These are phyloP conservation scores for Phaseolus lunatus DNA, from an alignment of 306 rosid genomes.

Conservation along the genomic window DNA sequence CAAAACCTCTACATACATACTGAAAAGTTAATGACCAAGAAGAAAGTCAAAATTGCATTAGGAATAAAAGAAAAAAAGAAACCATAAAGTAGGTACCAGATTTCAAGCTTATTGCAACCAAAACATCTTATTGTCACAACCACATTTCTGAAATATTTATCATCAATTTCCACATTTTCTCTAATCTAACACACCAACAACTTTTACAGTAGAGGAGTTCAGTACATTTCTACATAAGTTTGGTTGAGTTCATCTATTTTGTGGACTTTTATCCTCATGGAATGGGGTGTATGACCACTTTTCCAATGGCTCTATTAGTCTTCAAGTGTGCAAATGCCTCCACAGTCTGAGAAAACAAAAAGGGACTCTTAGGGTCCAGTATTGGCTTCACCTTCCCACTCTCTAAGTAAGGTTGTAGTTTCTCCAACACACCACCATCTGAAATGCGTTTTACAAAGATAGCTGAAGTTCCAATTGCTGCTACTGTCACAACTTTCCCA, in stretches of 20 bases:
- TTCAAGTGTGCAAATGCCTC: constrained; percentile 70
- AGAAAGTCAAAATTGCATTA: not conserved
- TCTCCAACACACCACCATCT: constrained; percentile 57
- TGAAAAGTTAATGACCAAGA: not conserved
- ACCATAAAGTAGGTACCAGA: not conserved
- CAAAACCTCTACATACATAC: not conserved
- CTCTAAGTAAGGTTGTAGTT: constrained; percentile 59
- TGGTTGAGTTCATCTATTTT: not conserved
- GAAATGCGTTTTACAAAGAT: constrained; percentile 37
- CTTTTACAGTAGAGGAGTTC: too few species aligned
- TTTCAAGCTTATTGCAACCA: too few species aligned
- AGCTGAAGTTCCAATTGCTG: not conserved
- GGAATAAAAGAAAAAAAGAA: not conserved
- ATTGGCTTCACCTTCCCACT: constrained; percentile 77
- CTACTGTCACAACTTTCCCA: constrained; percentile 62
- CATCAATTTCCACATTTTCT: too few species aligned
- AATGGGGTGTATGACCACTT: constrained; percentile 66
- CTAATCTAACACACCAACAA: too few species aligned
- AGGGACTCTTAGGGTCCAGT: constrained; percentile 69
- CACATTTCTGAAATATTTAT: too few species aligned
- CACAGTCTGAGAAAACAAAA: constrained; percentile 60
- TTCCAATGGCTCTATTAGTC: constrained; percentile 61
- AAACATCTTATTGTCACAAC: too few species aligned
- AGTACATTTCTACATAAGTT: too few species aligned
- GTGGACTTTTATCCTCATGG: constrained; percentile 37